These are phyloP conservation scores for Cystoderma amianthinum DNA, from an alignment of 768 basidiomycete species.

Conservation along the genomic window DNA sequence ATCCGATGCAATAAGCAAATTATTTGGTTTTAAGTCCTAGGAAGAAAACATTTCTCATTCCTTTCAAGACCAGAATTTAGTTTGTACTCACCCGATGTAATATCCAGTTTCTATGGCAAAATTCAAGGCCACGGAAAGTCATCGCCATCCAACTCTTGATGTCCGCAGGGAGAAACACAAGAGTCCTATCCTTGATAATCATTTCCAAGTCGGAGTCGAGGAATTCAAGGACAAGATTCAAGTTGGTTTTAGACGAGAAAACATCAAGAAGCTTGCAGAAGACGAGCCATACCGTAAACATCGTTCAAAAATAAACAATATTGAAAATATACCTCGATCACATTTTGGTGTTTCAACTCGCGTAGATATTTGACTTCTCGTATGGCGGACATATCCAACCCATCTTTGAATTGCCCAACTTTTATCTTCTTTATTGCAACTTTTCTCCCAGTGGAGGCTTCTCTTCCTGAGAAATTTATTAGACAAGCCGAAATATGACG, in stretches of 20 bases:
- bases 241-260: slow-evolving; percentile 92
- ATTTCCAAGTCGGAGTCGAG: slow-evolving; percentile 95
- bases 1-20: slow-evolving; percentile 85
- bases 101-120: slow-evolving; percentile 92
- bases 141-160: slow-evolving; percentile 99
- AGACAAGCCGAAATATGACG: slow-evolving; percentile 2
- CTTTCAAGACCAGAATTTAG: neutral
- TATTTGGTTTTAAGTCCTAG: slow-evolving; percentile 98
- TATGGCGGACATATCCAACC: slow-evolving; percentile 97
- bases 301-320: neutral
- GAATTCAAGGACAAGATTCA: slow-evolving; percentile 96
- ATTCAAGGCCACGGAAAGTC: slow-evolving; percentile 96
- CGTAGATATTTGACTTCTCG: slow-evolving; percentile 97
- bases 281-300: too few species aligned
- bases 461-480: slow-evolving; percentile 46
- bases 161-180: slow-evolving; percentile 91
- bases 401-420: slow-evolving; percentile 94
- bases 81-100: slow-evolving; percentile 71
- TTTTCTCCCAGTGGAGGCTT: slow-evolving; percentile 68
- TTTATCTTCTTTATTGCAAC: slow-evolving; percentile 99
- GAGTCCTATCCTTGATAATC: slow-evolving; percentile 88
- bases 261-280: slow-evolving; percentile 94
- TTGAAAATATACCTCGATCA: slow-evolving; percentile 68
- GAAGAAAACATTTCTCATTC: neutral
- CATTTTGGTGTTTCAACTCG: slow-evolving; percentile 89